phyloP scores from a whole-genome alignment of 352 stramenopile genomes.

The Pythium dissotocum region DNA sequence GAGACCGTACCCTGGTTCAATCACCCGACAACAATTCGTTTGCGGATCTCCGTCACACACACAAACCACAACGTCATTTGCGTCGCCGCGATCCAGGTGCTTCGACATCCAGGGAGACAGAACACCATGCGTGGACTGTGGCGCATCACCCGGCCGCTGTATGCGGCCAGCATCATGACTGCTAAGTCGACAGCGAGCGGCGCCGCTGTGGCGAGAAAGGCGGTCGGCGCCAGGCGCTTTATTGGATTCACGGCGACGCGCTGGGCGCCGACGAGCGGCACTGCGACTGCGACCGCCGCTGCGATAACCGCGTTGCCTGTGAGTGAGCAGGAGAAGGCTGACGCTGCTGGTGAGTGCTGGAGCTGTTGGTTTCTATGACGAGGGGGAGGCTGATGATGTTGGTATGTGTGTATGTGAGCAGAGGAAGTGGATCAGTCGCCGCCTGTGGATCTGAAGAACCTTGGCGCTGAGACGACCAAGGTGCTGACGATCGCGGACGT shows the following conservation, averaged over 20 bases:
- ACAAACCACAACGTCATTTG: conserved; percentile 14
- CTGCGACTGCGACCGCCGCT: background rate
- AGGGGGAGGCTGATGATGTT: background rate
- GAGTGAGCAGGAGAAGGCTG: background rate
- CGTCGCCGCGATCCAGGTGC: background rate
- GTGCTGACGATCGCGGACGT: conserved; percentile 77
- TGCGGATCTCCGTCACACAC: conserved; percentile 23
- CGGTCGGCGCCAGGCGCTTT: conserved; percentile 8
- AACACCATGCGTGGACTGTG: conserved; percentile 19
- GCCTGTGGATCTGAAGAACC: conserved; percentile 45
- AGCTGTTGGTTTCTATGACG: background rate
- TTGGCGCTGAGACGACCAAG: conserved; percentile 64
- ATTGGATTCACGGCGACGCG: conserved; percentile 21
- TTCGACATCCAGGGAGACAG: background rate
- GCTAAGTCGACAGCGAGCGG: background rate
- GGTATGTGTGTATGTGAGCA: background rate
- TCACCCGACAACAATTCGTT: background rate
- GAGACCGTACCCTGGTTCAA: conserved; percentile 16
- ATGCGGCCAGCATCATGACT: conserved; percentile 8
- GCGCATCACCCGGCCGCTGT: conserved; percentile 27
- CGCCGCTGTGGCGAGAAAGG: conserved; percentile 1
- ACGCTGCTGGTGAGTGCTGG: background rate
- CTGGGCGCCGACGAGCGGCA: conserved; percentile 9
- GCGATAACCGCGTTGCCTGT: background rate
- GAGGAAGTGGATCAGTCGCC: conserved; percentile 25